Evolutionary conservation across 1,284 basidiomycete species (phyloP), one percentile per base, ranked within the genome.

Genomic region (Xerocomus nothofagi): DNA sequence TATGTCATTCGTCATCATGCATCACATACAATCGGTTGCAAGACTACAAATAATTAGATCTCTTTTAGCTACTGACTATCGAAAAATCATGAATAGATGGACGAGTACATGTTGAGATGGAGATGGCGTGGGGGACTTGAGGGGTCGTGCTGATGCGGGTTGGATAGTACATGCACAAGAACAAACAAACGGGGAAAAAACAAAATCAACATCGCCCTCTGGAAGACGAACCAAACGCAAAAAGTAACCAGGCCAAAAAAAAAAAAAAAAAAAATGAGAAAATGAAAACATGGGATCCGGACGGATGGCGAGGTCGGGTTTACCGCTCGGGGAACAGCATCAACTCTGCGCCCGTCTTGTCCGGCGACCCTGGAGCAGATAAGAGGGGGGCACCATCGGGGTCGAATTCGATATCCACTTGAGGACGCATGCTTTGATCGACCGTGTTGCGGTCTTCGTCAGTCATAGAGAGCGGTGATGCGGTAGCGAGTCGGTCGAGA

Each of bases 391-490:
- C 56, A 0, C 65, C 65, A 21, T 67, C 65, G 1, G 62, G 64
- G 36, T 67, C 67, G n/a, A 69, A 60, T 23, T 56, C 54, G 1
- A 40, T 43, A 17, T 67, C 60, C 2, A 43, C 12, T 27, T 21
- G 58, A n/a, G 48, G 48, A 34, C 60, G 65, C 18, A 31, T 33
- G 36, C 29, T 54, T 52, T 52, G 59, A 33, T 68, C 60, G 6
- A 50, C 34, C 6, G 26, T 26, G 9, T 30, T 43, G 17, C 64
- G 66, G 31, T 68, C 66, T 12, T 66, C 62, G 38, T 70, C 70
- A 2, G 62, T 67, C 47, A 72, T 57, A 0, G 68, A 65, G 6
- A 54, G 51, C 0, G 71, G 71, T 8, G 71, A 72, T 14, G 64
- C 60, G 5, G 71, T 61, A 15, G 66, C 50, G 33, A 64, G 56